Conservation (phyloP, 2,329 filamentous ascomycete genomes). For the Pseudohalonectria lignicola region DNA sequence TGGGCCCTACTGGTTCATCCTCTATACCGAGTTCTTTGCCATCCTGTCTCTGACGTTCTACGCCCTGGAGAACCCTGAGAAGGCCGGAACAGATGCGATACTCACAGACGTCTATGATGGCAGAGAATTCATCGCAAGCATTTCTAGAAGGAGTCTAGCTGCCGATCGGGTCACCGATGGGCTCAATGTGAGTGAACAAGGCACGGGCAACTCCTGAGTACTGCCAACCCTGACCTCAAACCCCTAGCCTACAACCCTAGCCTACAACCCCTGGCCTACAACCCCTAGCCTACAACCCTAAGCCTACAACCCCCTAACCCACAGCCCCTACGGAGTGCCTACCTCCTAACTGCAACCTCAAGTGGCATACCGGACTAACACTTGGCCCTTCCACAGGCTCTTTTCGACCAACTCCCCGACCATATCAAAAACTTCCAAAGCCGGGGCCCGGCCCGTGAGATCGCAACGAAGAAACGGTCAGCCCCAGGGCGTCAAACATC, state of each 20-base stretch:
- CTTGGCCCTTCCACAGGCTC: too few species aligned
- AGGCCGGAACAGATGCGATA: conserved; percentile 64
- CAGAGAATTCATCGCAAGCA: conserved; percentile 66
- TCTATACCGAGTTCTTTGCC: conserved; percentile 75
- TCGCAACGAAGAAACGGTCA: conserved; percentile 43
- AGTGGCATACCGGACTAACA: too few species aligned
- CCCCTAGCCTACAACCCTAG: too few species aligned
- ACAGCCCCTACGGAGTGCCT: too few species aligned
- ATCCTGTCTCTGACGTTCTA: conserved; percentile 73
- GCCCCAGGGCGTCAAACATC: conserved; percentile 32
- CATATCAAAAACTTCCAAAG: conserved; percentile 44
- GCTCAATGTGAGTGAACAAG: conserved; percentile 49
- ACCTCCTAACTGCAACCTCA: too few species aligned
- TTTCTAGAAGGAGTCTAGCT: conserved; percentile 77
- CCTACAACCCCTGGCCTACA: too few species aligned
- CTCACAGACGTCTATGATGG: conserved; percentile 78
- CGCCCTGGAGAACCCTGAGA: conserved; percentile 69
- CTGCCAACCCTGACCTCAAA: not conserved
- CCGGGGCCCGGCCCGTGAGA: conserved; percentile 24
- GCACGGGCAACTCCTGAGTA: not conserved
- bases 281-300: too few species aligned
- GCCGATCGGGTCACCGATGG: conserved; percentile 76
- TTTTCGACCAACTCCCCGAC: conserved; percentile 78
- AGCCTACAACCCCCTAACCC: too few species aligned
- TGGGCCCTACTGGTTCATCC: conserved; percentile 78